Base-by-base conservation (phyloP, 1,284 basidiomycete genomes). In the Kalmanozyma brasiliensis region DNA sequence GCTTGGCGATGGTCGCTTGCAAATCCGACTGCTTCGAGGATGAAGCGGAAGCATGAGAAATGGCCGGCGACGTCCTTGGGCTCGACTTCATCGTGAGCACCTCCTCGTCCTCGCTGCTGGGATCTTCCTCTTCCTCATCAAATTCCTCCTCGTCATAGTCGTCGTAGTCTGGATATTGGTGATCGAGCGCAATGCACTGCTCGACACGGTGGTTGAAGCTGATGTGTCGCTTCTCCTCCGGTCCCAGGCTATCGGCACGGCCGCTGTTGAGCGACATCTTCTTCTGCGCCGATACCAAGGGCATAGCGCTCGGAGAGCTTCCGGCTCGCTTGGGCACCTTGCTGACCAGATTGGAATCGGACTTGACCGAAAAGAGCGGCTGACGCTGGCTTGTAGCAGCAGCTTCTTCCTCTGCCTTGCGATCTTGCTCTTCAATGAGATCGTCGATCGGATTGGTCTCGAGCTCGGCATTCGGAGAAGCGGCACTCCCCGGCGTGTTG, bases 151-250 rank as follows among this genome's bases (percentile, higher is more conserved):
- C 84, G 45, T 71, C 72, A 29, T 68, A 58, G 17, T 77, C 67
- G 37, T 77, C 75, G 36, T 78, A 76, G 40, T 78, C 60, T 2
- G 61, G 60, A 24, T 72, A 75, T 22, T 74, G 65, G 16, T 65
- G 53, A 40, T 87, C 86, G 78, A 98, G 90, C n/a, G 95, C 91
- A 68, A 98, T 95, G 81, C 89, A 94, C 83, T 98, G 96, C 83
- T 98, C 93, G 34, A 98, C 95, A 78, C 94, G 95, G 1, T 94
- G 95, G 83, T 98, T 98, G 87, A 98, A 98, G 76, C 88, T 91
- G 84, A 98, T 98, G 82, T 98, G 95, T 65, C 88, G 87, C 83
- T 88, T 89, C 14, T 72, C 69, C 3, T 72, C 69, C 6, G 64
- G 61, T 10, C 30, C 42, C 2, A 41, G 32, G 24, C 69, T 72